These are phyloP conservation scores for Emergomyces pasteurianus DNA, from an alignment of 2,329 filamentous ascomycete species.

Conservation along the genomic window DNA sequence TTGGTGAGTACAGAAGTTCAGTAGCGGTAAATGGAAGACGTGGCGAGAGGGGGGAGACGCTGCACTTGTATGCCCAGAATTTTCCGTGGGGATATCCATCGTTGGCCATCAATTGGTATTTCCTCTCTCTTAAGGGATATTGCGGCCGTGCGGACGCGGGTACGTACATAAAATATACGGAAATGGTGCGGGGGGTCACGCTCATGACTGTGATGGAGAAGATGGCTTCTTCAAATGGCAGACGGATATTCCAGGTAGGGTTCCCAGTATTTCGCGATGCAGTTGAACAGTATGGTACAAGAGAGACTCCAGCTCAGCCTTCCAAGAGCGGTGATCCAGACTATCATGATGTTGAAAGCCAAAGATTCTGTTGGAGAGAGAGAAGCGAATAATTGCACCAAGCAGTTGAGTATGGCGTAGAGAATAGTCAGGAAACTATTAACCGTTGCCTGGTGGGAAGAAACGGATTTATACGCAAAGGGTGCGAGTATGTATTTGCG, in stretches of 20 bases:
- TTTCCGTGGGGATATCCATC: conserved; percentile 9
- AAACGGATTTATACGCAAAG: background rate
- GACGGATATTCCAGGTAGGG: conserved; percentile 42
- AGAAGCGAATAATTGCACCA: conserved; percentile 40
- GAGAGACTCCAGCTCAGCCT: conserved; percentile 44
- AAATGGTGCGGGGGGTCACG: conserved; percentile 33
- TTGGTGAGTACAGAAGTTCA: background rate
- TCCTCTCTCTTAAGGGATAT: no score
- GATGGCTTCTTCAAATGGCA: conserved; percentile 47
- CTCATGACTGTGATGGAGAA: conserved; percentile 44
- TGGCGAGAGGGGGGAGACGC: background rate
- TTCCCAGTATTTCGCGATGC: conserved; percentile 41
- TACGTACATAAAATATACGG: conserved; percentile 35
- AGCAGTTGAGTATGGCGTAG: conserved; percentile 36
- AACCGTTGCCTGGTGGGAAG: conserved; percentile 35
- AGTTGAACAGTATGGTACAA: conserved; percentile 41
- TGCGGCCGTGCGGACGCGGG: conserved; percentile 17
- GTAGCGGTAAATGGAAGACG: background rate
- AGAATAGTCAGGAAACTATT: conserved; percentile 42
- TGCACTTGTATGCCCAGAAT: background rate
- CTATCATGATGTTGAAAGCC: conserved; percentile 35
- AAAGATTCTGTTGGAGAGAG: conserved; percentile 43
- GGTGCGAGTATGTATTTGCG: background rate
- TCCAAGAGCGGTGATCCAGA: conserved; percentile 42
- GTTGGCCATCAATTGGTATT: conserved; percentile 37